phyloP scores from a whole-genome alignment of 2,329 filamentous ascomycete genomes.

The Colletotrichum neosansevieriae region DNA sequence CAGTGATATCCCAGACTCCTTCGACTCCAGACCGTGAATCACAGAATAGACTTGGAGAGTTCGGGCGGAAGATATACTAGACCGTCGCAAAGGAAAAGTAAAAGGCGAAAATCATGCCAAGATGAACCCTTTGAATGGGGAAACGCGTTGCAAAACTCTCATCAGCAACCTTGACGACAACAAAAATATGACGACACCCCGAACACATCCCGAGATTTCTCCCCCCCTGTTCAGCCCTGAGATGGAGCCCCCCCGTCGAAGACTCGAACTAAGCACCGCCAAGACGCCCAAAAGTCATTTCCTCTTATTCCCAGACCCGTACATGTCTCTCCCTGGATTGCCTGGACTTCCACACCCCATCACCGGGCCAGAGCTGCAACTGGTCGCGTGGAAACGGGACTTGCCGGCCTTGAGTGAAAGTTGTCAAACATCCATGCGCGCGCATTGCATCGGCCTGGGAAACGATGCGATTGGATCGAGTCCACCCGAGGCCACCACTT shows the following conservation, averaged over 20 bases:
- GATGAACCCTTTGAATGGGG: background rate
- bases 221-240: conserved; percentile 37
- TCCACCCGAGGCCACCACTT: background rate
- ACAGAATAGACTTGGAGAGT: background rate
- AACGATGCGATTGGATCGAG: conserved; percentile 20
- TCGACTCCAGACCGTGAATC: background rate
- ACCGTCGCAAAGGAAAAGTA: background rate
- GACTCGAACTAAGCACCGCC: background rate
- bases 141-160: too few species aligned
- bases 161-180: background rate
- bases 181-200: conserved; percentile 33
- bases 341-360: background rate
- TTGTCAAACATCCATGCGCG: background rate
- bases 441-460: conserved; percentile 18
- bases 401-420: background rate
- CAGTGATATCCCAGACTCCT: conserved; percentile 19
- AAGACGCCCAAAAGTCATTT: conserved; percentile 30
- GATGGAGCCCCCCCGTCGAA: conserved; percentile 12
- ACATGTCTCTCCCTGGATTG: background rate
- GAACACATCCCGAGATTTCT: conserved; percentile 39
- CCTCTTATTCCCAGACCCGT: conserved; percentile 40
- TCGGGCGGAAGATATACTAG: background rate
- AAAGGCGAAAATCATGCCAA: background rate
- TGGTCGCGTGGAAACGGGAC: background rate
- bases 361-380: conserved; percentile 22